A percentile compares a stretch with the other conserved stretches of the same genome.
Evolutionary conservation across 106 monocot genomes (phyloP).

Genomic region (Dioscorea zingiberensis): DNA sequence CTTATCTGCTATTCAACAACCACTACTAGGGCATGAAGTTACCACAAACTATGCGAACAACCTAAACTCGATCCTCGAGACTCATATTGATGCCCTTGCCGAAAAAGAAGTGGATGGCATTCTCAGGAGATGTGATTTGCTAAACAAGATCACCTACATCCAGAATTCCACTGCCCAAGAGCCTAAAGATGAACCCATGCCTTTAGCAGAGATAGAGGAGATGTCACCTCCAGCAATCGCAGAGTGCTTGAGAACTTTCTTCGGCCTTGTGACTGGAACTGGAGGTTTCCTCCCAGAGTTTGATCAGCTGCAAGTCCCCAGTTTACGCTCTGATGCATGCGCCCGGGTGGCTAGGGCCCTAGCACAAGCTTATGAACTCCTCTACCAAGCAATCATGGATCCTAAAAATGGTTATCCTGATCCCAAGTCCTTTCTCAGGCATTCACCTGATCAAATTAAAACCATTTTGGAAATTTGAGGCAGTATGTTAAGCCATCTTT

Average conservation of each 20-base stretch:
- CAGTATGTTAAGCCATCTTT: background rate
- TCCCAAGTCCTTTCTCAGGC: constrained; percentile 62
- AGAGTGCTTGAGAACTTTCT: constrained; percentile 72
- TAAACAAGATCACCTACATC: constrained; percentile 49
- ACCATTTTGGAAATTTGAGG: constrained; percentile 78
- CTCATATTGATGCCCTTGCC: constrained; percentile 46
- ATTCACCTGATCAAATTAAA: constrained; percentile 73
- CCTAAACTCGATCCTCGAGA: constrained; percentile 55
- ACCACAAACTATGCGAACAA: constrained; percentile 46
- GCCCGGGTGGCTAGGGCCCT: constrained; percentile 55
- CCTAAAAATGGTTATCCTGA: constrained; percentile 72
- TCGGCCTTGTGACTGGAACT: constrained; percentile 65
- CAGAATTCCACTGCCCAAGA: constrained; percentile 16
- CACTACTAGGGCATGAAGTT: constrained; percentile 54
- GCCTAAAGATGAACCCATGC: constrained; percentile 9
- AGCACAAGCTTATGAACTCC: constrained; percentile 48
- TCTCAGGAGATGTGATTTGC: constrained; percentile 56
- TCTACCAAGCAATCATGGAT: constrained; percentile 60
- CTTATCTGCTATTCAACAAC: constrained; percentile 83
- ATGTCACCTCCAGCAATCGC: constrained; percentile 34
- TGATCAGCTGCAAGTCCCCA: constrained; percentile 82
- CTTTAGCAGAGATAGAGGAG: constrained; percentile 47
- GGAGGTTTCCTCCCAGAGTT: constrained; percentile 84
- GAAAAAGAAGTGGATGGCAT: constrained; percentile 71
- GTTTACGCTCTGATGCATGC: constrained; percentile 57